These are phyloP conservation scores for Penicillium sp. DNA, from an alignment of 2,329 filamentous ascomycete genomes.

Conservation along the genomic window DNA sequence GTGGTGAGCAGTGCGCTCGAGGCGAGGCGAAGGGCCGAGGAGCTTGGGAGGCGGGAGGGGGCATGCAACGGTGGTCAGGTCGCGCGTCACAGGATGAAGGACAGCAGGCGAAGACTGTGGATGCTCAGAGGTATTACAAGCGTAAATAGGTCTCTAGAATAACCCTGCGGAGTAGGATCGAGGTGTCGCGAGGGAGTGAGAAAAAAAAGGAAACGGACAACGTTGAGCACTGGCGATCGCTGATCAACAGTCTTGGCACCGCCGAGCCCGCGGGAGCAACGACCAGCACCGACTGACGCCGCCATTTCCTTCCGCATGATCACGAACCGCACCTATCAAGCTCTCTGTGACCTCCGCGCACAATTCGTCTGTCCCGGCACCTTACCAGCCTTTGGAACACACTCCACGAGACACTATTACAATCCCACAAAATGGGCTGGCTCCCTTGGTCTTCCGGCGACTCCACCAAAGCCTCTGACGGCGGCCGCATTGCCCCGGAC, in stretches of 20 bases:
- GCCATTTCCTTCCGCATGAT: not conserved
- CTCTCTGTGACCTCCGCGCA: not conserved
- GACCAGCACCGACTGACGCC: constrained; percentile 8
- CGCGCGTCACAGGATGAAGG: not conserved
- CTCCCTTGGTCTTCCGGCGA: constrained; percentile 50
- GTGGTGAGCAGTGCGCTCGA: constrained; percentile 9
- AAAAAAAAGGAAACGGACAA: constrained; percentile 13
- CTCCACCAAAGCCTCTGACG: constrained; percentile 52
- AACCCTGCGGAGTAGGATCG: not conserved
- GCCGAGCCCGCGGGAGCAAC: constrained; percentile 20
- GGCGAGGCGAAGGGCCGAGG: constrained; percentile 4
- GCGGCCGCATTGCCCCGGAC: constrained; percentile 76
- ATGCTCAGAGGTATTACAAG: not conserved
- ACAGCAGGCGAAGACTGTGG: not conserved
- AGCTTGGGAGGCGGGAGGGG: not conserved
- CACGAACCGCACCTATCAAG: not conserved
- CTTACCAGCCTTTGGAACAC: not conserved
- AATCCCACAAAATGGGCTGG: constrained; percentile 52
- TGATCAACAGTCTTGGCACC: constrained; percentile 30
- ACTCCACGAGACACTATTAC: not conserved
- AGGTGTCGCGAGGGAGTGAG: not conserved
- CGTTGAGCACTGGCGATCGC: constrained; percentile 7
- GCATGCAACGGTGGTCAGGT: constrained; percentile 6
- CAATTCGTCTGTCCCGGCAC: not conserved
- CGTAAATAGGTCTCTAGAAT: not conserved